Base-by-base conservation (phyloP, 495 filamentous ascomycete genomes). In the Xylaria cubensis region DNA sequence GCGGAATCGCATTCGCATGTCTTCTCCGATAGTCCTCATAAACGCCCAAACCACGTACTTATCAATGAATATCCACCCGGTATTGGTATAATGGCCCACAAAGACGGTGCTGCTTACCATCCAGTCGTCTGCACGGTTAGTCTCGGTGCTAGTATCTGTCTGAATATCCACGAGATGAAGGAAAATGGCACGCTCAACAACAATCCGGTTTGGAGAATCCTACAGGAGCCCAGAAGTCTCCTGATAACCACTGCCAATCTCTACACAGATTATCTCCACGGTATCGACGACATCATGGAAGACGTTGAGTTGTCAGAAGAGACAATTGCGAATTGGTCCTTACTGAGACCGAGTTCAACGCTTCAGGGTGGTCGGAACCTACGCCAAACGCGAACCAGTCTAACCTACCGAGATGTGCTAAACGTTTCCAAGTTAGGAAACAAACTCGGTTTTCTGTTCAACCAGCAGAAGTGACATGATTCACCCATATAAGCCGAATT, bases 61-160 rank as follows among this genome's bases (percentile, higher is more conserved):
- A 88, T 98, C 51, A 99, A 99, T 76, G 94, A 98, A 81, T 99
- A 99, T 80, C 82, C 80, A 1, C 90, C 93, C 0, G 93, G 93
- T 1, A 92, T 97, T 74, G 96, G 96, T 8, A 99, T 98, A 72
- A 95, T 98, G 92, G 90, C 95, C 66, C 96, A 99, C 77, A 95
- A 99, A 82, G 96, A 99, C 76, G 96, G 96, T 0, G 79, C 86
- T 1, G 94, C 95, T 0, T 99, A 99, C 78, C 85, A 92, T 74
- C 92, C 92, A 2, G 87, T 97, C 36, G 95, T 98, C 4, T 95
- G 93, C 53, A 98, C 96, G 4, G 91, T 99, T 62, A 95, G 92
- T 80, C 83, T 99, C 24, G 93, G 94, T 0, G 89, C 89, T 0
- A 86, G 87, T 24, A 86, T 95, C 15, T 93, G 95, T 62, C 84